These are phyloP conservation scores for Cicer yamashitae DNA, from an alignment of 306 rosid genomes.

Conservation along the genomic window DNA sequence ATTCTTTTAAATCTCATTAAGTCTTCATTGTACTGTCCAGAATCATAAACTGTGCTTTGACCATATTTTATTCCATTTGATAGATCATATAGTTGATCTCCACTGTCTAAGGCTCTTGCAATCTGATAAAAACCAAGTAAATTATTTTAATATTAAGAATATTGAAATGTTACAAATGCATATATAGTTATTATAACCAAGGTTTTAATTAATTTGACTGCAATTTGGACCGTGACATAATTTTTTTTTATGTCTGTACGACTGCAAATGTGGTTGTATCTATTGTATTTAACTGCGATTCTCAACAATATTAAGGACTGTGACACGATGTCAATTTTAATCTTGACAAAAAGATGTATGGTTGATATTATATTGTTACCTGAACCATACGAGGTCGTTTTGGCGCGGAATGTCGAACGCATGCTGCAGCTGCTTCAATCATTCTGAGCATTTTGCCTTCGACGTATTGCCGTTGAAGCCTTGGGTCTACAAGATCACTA, in stretches of 20 bases:
- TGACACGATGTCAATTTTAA: too few species aligned
- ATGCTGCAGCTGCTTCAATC: conserved; percentile 95
- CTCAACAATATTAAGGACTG: too few species aligned
- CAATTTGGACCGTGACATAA: too few species aligned
- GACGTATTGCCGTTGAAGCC: conserved; percentile 67
- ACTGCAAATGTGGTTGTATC: too few species aligned
- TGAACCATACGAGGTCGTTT: conserved; percentile 93
- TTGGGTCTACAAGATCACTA: conserved; percentile 63
- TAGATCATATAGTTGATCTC: conserved; percentile 67
- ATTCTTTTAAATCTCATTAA: conserved; percentile 63
- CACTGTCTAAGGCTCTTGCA: conserved; percentile 78
- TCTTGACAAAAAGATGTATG: too few species aligned
- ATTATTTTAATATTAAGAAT: background rate
- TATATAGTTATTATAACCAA: background rate
- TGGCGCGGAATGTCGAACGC: conserved; percentile 88
- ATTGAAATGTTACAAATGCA: background rate
- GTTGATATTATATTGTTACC: conserved; percentile 47
- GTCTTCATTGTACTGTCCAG: conserved; percentile 73
- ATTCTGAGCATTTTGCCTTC: conserved; percentile 78
- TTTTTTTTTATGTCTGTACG: too few species aligned
- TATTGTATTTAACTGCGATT: too few species aligned
- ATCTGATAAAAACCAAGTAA: conserved; percentile 59
- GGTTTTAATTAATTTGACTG: too few species aligned
- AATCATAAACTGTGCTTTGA: conserved; percentile 76
- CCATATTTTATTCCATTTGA: conserved; percentile 91